Evolutionary conservation across 768 basidiomycete species (phyloP), one percentile per base, ranked within the genome.

Genomic region (Lentinula sp.): DNA sequence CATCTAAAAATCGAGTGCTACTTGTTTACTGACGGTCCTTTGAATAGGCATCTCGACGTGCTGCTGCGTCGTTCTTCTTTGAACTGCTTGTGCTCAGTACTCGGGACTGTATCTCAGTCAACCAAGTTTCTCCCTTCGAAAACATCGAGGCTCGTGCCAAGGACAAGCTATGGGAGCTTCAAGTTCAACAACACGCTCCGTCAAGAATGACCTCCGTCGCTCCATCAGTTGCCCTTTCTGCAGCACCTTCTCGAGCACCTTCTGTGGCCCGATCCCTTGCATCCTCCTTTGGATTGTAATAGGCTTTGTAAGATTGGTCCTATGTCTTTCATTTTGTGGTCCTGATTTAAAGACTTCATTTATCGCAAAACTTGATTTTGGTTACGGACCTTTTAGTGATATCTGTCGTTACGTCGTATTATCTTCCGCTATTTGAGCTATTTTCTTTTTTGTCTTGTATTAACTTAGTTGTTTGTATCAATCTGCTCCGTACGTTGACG

Each of bases 31-130:
- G 32, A 54, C 15, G 39, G 31, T 15, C 13, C 54, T 8, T 42
- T 54, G 39, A 54, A 53, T 35, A 95, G 92, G 89, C 94, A 11
- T 90, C 93, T 9, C 88, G 92, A 51, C 86, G 93, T 45, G 97
- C 95, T 11, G 94, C 96, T 1, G 86, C 96, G 1, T 87, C 93
- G 1, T 98, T 99, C 79, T 99, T 99, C 81, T 99, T 99, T 70
- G 97, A 99, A 73, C 75, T 98, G 37, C 86, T 99, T 32, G 93
- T 98, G 1, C 84, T 99, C 1, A 88, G 93, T 9, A 98, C 96
- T 4, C 87, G 92, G 37, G 95, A 98, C 71, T 94, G 91, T 69
- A 78, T 99, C 65, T 85, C 89, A 66, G 73, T 99, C 48, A 75
- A 84, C 6, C 97, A 99, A 71, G 67, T 70, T 5, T 77, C 76